Evolutionary conservation across 768 basidiomycete genomes (phyloP), one percentile per base, ranked within the genome.

Genomic region (Coprinellus aureogranulatus): DNA sequence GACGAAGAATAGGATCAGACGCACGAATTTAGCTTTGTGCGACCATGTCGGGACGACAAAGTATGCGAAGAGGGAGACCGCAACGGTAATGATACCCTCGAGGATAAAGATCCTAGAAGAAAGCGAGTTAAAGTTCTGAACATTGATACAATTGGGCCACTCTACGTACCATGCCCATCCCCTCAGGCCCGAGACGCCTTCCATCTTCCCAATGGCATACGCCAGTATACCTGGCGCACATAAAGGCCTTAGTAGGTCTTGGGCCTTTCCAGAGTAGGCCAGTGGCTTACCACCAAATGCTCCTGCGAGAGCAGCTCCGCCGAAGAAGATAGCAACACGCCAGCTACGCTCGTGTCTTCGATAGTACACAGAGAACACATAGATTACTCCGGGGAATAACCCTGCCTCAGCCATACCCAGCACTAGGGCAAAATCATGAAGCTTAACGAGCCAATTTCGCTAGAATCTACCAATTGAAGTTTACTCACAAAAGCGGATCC

Each of bases 361-460:
- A 65, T 86, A 87, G 64, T 82, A 87, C 8, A 84, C 77, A 5
- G 82, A 83, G 62, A 86, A 83, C 3, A 83, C 63, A 62, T 79
- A 85, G 26, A 85, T 75, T 2, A 80, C 77, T n/a, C 83, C 82
- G 8, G 82, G 82, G 64, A 84, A 83, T 27, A 82, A 56, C 31
- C 84, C 84, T n/a, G 84, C 84, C 71, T 86, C 83, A 0, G 84
- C 76, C 10, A 72, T 71, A n/a, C 84, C 85, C 2, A 86, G 75
- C 31, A 84, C 83, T 85, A 4, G 9, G 51, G n/a, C 41, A 27
- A 16, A 48, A 42, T 31, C 34, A 22, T 23, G 28, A 23, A 18
- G 11, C 51, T 2, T 31, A 30, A 57, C 30, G 23, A 46, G 37
- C 12, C 53, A 5, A 27, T 54, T 25, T 10, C 10, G 14, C 31